Evolutionary conservation across 2,329 filamentous ascomycete genomes (phyloP), one percentile per base, ranked within the genome.

Genomic region (Kalmusia sp.): DNA sequence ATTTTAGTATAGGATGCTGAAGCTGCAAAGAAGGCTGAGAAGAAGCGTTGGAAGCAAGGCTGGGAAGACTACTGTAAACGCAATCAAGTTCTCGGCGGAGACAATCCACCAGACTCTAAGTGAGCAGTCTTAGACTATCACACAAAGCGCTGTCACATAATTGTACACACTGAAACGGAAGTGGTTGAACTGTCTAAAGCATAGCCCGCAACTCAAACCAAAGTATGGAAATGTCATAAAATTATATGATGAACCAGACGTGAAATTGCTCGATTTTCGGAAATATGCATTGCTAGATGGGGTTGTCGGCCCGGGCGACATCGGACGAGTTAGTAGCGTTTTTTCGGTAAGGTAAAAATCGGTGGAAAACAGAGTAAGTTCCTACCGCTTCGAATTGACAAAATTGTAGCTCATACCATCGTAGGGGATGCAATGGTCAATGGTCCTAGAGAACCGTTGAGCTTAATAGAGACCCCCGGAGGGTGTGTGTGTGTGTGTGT

Each of bases 131-230:
- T 4, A 40, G 14, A 49, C 34, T 1, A 61, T 63, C 37, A 63
- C 55, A 4, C 60, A 63, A 17, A 59, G 49, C 2, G 54, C 61
- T n/a, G 51, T 47, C 2, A 15, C 46, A 12, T 54, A 57, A 24
- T 51, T 53, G 14, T 63, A 61, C n/a, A 52, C 48, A 2, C 25
- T 63, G 25, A 63, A 59, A 46, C 52, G 52, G 15, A 54, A 47
- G 14, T 58, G 59, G 2, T 15, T 63, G 24, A 24, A 2, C 1
- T 35, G 43, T 2, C 11, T 61, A 3, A 22, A 22, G 11, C 51
- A 56, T 22, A 59, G 50, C 17, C 58, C 55, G 30, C 51, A 58
- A 40, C 37, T 35, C 41, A 59, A 54, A 24, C 46, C 45, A 17
- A 7, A 51, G 31, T 54, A 59, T n/a, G 39, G 38, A 0, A 56